Percentiles rank a stretch among this genome's conserved stretches.
Conservation (phyloP, 306 rosid genomes). For the Inga oerstediana region DNA sequence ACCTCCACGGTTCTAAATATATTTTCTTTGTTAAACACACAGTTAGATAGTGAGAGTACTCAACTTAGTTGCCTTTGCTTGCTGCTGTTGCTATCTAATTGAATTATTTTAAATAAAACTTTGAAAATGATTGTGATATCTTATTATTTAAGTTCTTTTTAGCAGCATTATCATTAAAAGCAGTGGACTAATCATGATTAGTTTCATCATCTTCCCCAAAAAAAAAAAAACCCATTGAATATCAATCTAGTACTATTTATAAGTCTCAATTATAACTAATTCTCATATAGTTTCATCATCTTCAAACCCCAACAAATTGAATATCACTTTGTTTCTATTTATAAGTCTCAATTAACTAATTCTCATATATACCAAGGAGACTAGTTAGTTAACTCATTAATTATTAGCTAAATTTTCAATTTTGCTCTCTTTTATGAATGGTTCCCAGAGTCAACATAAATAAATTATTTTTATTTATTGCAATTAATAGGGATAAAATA, state of each 20-base stretch:
- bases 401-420: too few relatives aligned
- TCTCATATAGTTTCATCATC: conserved; percentile 1
- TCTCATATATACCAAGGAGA: too few relatives aligned
- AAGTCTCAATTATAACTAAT: too few relatives aligned
- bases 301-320: not conserved
- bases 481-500: too few relatives aligned
- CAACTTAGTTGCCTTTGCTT: not conserved
- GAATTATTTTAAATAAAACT: not conserved
- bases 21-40: not conserved
- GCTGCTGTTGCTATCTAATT: not conserved
- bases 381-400: too few relatives aligned
- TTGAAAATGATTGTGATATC: not conserved
- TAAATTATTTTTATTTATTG: too few relatives aligned
- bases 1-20: not conserved
- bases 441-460: too few relatives aligned
- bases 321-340: too few relatives aligned
- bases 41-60: not conserved
- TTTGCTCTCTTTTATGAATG: too few relatives aligned
- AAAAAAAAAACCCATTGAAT: not conserved
- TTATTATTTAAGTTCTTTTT: not conserved
- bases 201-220: conserved; percentile 24
- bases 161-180: not conserved
- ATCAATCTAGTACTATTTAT: too few relatives aligned
- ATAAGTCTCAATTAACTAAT: too few relatives aligned
- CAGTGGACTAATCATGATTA: conserved; percentile 23